A percentile compares a stretch with the other conserved stretches of the same genome.
Evolutionary conservation across 2,329 filamentous ascomycete species (phyloP).

Genomic region (Clathrospora elynae): DNA sequence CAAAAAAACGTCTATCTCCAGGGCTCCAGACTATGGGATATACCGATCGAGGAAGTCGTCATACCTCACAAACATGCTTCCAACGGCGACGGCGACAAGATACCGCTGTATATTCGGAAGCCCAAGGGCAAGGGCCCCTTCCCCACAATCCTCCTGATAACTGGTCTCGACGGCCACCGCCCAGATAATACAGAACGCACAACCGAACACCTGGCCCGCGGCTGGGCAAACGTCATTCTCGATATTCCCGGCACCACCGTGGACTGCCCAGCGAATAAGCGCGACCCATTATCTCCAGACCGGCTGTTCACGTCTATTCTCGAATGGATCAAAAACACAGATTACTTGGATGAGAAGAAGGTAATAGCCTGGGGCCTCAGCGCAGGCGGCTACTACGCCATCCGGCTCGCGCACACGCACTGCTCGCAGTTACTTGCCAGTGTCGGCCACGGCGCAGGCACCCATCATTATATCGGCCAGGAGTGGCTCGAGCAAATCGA

Average conservation of each 20-base stretch:
- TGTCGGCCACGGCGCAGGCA: conserved; percentile 61
- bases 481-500: conserved; percentile 61
- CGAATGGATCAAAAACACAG: conserved; percentile 55
- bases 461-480: conserved; percentile 62
- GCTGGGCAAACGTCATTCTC: conserved; percentile 56
- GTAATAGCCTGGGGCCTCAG: conserved; percentile 61
- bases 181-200: conserved; percentile 55
- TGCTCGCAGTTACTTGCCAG: conserved; percentile 53
- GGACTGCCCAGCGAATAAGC: conserved; percentile 58
- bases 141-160: conserved; percentile 61
- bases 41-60: conserved; percentile 64
- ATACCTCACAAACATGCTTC: conserved; percentile 62
- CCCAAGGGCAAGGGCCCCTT: conserved; percentile 53
- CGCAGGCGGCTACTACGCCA: conserved; percentile 64
- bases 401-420: conserved; percentile 63
- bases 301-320: conserved; percentile 59
- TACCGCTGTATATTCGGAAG: conserved; percentile 69
- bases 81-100: conserved; percentile 58
- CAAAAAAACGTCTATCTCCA: conserved; percentile 69
- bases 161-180: conserved; percentile 63
- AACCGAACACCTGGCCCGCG: conserved; percentile 53
- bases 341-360: conserved; percentile 53
- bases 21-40: conserved; percentile 50
- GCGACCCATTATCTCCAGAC: conserved; percentile 57
- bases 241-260: conserved; percentile 62